These are phyloP conservation scores for Crepidotus sp. DNA, from an alignment of 1,284 basidiomycete genomes.

Conservation along the genomic window DNA sequence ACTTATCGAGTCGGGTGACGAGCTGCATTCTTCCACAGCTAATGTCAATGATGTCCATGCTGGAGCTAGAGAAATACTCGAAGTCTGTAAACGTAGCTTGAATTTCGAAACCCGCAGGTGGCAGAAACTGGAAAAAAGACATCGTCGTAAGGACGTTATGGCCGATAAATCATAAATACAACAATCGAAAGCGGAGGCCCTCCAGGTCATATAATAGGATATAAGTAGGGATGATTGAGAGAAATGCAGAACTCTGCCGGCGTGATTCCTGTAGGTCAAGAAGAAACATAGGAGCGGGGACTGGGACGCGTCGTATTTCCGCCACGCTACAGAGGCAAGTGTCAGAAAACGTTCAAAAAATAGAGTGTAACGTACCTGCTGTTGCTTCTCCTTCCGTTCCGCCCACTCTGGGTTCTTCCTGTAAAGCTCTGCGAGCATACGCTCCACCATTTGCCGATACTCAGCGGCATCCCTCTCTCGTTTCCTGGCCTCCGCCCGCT, in stretches of 20 bases:
- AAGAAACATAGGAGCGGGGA: slow-evolving; percentile 7
- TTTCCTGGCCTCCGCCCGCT: slow-evolving; percentile 29
- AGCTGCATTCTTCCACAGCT: no score
- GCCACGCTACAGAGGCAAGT: slow-evolving; percentile 18
- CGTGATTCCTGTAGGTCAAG: slow-evolving; percentile 3
- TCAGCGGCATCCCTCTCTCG: slow-evolving; percentile 24
- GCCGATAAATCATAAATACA: slow-evolving; percentile 9
- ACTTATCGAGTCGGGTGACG: not conserved
- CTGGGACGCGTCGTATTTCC: slow-evolving; percentile 11
- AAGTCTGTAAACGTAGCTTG: no score
- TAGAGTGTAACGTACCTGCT: slow-evolving; percentile 24
- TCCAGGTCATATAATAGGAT: slow-evolving; percentile 6
- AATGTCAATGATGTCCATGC: no score
- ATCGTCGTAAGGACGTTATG: not conserved
- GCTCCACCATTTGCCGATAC: slow-evolving; percentile 31
- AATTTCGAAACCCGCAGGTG: not conserved
- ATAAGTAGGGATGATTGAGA: not conserved
- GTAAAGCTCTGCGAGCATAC: slow-evolving; percentile 44
- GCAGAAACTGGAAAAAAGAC: not conserved
- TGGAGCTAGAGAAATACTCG: no score
- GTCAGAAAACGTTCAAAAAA: slow-evolving; percentile 11
- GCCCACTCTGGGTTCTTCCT: slow-evolving; percentile 56
- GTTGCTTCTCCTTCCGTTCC: slow-evolving; percentile 37
- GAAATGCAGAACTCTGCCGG: not conserved
- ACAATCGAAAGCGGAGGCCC: slow-evolving; percentile 7